phyloP scores from a whole-genome alignment of 768 basidiomycete genomes.

The Phaeolepiota aurea region DNA sequence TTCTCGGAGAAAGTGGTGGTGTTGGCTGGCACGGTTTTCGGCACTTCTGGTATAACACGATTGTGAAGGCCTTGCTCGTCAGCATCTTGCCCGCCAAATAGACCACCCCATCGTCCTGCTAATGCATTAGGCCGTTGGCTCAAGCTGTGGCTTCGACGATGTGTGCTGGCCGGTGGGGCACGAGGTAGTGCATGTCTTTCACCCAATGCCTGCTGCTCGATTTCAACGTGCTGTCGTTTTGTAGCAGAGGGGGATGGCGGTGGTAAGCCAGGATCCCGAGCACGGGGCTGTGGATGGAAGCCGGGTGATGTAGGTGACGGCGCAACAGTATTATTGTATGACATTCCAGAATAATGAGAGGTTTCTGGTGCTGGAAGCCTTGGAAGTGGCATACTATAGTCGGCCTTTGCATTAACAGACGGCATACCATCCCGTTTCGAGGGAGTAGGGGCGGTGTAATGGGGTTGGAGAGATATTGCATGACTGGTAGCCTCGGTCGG shows the following conservation, averaged over 20 bases:
- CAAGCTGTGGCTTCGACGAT: constrained; percentile 77
- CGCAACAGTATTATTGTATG: constrained; percentile 56
- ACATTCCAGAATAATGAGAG: constrained; percentile 74
- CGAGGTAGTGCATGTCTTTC: constrained; percentile 36
- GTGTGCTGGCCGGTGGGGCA: constrained; percentile 70
- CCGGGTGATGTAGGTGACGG: constrained; percentile 53
- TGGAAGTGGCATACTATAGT: constrained; percentile 80
- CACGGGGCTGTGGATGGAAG: constrained; percentile 56
- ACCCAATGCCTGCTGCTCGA: constrained; percentile 13
- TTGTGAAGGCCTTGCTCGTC: constrained; percentile 32
- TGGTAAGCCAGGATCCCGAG: constrained; percentile 53
- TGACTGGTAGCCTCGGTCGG: constrained; percentile 9
- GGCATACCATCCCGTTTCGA: constrained; percentile 15
- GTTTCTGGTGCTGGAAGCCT: constrained; percentile 75
- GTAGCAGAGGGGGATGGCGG: constrained; percentile 32
- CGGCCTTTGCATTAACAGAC: constrained; percentile 33
- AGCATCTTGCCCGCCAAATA: constrained; percentile 44
- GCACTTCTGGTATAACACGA: constrained; percentile 21
- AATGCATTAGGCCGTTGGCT: constrained; percentile 58
- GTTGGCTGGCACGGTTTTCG: constrained; percentile 64
- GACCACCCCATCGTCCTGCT: constrained; percentile 47
- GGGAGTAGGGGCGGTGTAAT: constrained; percentile 16
- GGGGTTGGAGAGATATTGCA: constrained; percentile 12
- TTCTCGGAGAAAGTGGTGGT: constrained; percentile 42
- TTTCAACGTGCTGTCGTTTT: constrained; percentile 10